These are phyloP conservation scores for Globisporangium canariense DNA, from an alignment of 352 stramenopile species.

Conservation along the genomic window DNA sequence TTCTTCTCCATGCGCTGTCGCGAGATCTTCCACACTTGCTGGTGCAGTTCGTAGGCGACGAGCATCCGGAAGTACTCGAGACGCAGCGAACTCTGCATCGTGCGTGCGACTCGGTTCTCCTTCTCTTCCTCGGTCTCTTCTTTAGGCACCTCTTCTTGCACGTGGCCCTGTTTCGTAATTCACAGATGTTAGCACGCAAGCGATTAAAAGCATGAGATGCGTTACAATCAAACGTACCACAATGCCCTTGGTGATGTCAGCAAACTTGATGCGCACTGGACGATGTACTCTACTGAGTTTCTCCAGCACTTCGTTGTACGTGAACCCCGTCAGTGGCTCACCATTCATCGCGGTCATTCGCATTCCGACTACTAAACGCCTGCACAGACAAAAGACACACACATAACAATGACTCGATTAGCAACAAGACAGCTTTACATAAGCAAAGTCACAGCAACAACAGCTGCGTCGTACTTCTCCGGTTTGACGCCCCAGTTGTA, in stretches of 20 bases:
- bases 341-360: constrained; percentile 82
- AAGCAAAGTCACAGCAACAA: neutral
- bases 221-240: constrained; percentile 34
- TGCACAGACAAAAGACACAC: constrained; percentile 10
- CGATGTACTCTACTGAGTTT: constrained; percentile 59
- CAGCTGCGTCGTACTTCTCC: constrained; percentile 46
- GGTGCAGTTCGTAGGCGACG: constrained; percentile 71
- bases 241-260: constrained; percentile 79
- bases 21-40: constrained; percentile 69
- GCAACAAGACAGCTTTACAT: neutral
- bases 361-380: constrained; percentile 72
- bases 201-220: neutral
- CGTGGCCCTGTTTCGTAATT: constrained; percentile 35
- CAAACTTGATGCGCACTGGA: constrained; percentile 81
- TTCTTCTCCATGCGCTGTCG: constrained; percentile 46
- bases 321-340: constrained; percentile 68
- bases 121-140: constrained; percentile 76
- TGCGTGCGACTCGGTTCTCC: constrained; percentile 48
- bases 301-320: constrained; percentile 78
- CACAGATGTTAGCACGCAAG: neutral
- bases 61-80: constrained; percentile 76
- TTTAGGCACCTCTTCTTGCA: constrained; percentile 48
- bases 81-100: constrained; percentile 63
- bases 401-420: neutral
- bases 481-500: constrained; percentile 90